phyloP scores from a whole-genome alignment of 169 alveolate species.

The Cryptosporidium xiaoi region DNA sequence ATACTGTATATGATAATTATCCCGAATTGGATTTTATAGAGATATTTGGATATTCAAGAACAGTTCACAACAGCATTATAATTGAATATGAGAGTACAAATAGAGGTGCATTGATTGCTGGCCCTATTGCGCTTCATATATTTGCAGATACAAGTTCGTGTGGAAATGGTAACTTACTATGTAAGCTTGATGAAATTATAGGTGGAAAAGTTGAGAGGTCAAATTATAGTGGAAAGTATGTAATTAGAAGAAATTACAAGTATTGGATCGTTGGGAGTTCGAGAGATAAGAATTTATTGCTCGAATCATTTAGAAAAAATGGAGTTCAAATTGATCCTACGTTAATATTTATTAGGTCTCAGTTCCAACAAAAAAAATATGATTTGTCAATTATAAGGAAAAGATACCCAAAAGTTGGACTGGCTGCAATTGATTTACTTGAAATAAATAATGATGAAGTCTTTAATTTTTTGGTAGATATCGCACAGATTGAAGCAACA shows the following conservation, averaged over 20 bases:
- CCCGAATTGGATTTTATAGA: conserved; percentile 35
- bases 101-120: not conserved
- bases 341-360: conserved; percentile 46
- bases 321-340: conserved; percentile 22
- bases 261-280: conserved; percentile 55
- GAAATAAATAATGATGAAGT: conserved; percentile 42
- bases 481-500: conserved; percentile 63
- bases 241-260: conserved; percentile 63
- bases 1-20: conserved; percentile 22
- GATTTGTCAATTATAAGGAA: conserved; percentile 23
- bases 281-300: not conserved
- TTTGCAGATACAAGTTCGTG: not conserved
- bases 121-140: conserved; percentile 48
- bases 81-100: not conserved
- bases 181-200: conserved; percentile 58
- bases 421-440: conserved; percentile 32
- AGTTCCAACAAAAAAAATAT: conserved; percentile 22
- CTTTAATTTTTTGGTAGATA: conserved; percentile 64
- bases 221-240: not conserved
- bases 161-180: not conserved
- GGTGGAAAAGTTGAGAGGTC: conserved; percentile 60
- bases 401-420: conserved; percentile 26
- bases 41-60: conserved; percentile 55
- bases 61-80: conserved; percentile 5
- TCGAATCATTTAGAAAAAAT: conserved; percentile 12